Evolutionary conservation across 192 early-diverging fungal genomes (phyloP).

Genomic region (Rhizophagus sp.): DNA sequence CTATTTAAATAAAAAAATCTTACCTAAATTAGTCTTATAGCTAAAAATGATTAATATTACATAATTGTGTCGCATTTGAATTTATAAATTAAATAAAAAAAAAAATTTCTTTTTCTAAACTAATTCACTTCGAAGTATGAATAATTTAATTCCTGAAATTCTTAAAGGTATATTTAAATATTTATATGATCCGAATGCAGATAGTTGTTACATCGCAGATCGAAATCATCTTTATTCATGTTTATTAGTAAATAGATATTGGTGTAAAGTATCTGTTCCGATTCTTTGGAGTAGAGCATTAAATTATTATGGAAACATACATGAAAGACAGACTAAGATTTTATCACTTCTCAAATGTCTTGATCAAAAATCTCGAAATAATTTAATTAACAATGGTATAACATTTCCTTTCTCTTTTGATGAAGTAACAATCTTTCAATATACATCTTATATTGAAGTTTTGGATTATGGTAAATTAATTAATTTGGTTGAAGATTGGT

Average conservation of each 20-base stretch:
- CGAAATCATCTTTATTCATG: not conserved
- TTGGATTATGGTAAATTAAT: not conserved
- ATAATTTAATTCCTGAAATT: not conserved
- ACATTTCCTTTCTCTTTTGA: not conserved
- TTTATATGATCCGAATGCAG: not conserved
- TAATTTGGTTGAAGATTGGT: not conserved
- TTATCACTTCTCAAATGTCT: not conserved
- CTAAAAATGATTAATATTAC: not conserved
- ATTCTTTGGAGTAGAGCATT: not conserved
- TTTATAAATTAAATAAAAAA: no score
- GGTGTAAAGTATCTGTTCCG: not conserved
- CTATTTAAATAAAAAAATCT: not conserved
- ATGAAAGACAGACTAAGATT: not conserved
- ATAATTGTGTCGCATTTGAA: not conserved
- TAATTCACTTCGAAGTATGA: not conserved
- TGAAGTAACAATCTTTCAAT: not conserved
- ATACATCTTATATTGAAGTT: not conserved
- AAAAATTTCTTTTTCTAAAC: not conserved
- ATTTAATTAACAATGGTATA: not conserved
- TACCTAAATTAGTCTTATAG: not conserved
- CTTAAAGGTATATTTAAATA: not conserved
- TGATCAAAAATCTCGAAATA: not conserved
- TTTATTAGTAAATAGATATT: not conserved
- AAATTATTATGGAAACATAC: not conserved
- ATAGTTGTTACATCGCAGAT: not conserved